Evolutionary conservation across 1,139 yeast species (phyloP), one percentile per base, ranked within the genome.

Genomic region (Kodamaea plutei): DNA sequence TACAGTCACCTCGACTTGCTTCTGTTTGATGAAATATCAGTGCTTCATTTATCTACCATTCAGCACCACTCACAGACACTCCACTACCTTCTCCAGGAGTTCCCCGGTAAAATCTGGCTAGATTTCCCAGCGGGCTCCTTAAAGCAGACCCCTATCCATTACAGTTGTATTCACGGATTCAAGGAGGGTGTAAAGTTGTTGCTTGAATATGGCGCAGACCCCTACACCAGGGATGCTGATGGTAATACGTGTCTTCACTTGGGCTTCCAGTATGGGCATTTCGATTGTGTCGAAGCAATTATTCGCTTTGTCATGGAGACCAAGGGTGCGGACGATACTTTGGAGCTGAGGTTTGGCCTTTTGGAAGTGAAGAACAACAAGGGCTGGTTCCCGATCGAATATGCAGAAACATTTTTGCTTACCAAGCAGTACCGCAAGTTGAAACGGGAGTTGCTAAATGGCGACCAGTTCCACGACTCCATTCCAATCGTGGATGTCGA

Each of bases 191-290:
- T 84, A 23, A 76, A 75, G 39, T 58, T 88, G 29, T 57, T 89
- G 19, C 60, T 89, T 10, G 89, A 84, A 33, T 79, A 84, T 43
- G 95, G 94, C 3, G 96, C 96, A 3, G 77, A 83, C 45, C 70
- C 82, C 43, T 66, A 73, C 34, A 45, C 69, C 3, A 64, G 66
- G 15, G 95, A 84, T 48, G 63, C 58, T 16, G 62, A 71, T 20
- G 93, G 91, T 2, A 82, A 85, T 49, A 79, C 91, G 8, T 79
- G 93, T 5, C 57, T 89, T 18, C 97, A 89, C 53, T 57, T 83
- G 13, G 87, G 95, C 6, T 77, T 88, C 45, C 85, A 85, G 39
- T 79, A 73, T 48, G 95, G 94, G 4, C 75, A 77, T 39, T 50
- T 74, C 15, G 75, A 75, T 29, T 82, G 93, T 36, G 59, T 84